A percentile compares a stretch with the other conserved stretches of the same genome.
These are phyloP conservation scores for Macroventuria anomochaeta DNA, from an alignment of 2,329 filamentous ascomycete species.

Conservation along the genomic window DNA sequence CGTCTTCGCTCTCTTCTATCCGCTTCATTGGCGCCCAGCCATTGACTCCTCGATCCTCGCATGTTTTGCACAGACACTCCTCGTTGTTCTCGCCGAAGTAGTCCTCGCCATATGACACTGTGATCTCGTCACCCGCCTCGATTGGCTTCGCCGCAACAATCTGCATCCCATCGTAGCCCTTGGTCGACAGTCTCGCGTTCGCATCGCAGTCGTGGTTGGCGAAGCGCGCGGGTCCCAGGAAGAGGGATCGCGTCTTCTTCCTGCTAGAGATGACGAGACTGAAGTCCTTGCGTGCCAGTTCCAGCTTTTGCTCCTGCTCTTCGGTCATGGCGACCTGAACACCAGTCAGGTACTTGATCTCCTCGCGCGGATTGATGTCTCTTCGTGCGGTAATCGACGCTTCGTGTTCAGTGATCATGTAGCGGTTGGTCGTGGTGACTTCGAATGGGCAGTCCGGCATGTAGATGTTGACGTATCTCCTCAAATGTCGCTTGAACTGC, in stretches of 20 bases:
- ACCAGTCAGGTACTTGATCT: conserved; percentile 88
- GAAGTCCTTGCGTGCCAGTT: conserved; percentile 86
- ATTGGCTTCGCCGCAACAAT: conserved; percentile 86
- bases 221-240: conserved; percentile 93
- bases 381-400: conserved; percentile 83
- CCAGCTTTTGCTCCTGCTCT: conserved; percentile 84
- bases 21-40: conserved; percentile 72
- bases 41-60: conserved; percentile 76
- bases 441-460: conserved; percentile 94
- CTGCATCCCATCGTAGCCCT: conserved; percentile 84
- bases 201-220: conserved; percentile 97
- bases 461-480: conserved; percentile 92
- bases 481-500: conserved; percentile 84
- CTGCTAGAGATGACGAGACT: conserved; percentile 94
- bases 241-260: conserved; percentile 87
- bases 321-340: conserved; percentile 92
- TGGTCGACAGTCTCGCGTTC: conserved; percentile 86
- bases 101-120: conserved; percentile 91
- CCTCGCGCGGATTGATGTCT: conserved; percentile 79
- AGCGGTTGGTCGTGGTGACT: conserved; percentile 90
- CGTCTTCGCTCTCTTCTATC: conserved; percentile 44
- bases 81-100: conserved; percentile 97
- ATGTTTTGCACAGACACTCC: conserved; percentile 90
- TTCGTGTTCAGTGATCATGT: conserved; percentile 89
- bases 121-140: conserved; percentile 89